These are phyloP conservation scores for Arachis hypogaea DNA, from an alignment of 306 rosid species.

Conservation along the genomic window DNA sequence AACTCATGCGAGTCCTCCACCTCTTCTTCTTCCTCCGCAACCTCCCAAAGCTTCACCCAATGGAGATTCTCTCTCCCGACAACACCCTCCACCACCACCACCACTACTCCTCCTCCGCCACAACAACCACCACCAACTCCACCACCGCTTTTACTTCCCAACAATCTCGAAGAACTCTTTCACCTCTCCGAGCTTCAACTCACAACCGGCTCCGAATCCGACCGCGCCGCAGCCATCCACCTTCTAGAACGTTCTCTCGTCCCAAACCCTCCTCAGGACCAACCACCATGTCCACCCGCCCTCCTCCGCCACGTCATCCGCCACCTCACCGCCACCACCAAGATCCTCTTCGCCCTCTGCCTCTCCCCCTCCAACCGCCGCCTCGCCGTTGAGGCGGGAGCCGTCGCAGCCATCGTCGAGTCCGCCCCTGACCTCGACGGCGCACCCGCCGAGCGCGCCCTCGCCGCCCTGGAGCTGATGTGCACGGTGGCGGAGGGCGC, in stretches of 20 bases:
- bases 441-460: slow-evolving; percentile 71
- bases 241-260: slow-evolving; percentile 81
- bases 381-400: slow-evolving; percentile 83
- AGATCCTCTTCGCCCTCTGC: slow-evolving; percentile 80
- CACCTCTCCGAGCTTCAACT: slow-evolving; percentile 76
- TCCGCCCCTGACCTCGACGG: slow-evolving; percentile 68
- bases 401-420: slow-evolving; percentile 73
- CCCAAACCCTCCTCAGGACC: slow-evolving; percentile 75
- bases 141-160: slow-evolving; percentile 30
- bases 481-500: slow-evolving; percentile 87
- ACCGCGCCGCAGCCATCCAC: slow-evolving; percentile 62
- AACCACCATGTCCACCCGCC: slow-evolving; percentile 71
- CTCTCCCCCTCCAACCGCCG: slow-evolving; percentile 73
- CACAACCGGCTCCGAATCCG: slow-evolving; percentile 54
- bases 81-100: slow-evolving; percentile 39
- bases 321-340: slow-evolving; percentile 60
- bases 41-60: slow-evolving; percentile 95
- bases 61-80: slow-evolving; percentile 77
- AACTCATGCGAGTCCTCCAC: slow-evolving; percentile 62
- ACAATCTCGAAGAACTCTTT: slow-evolving; percentile 69
- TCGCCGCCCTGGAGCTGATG: slow-evolving; percentile 87
- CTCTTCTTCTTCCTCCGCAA: slow-evolving; percentile 68
- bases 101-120: slow-evolving; percentile 16
- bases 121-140: slow-evolving; percentile 32
- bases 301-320: slow-evolving; percentile 64